These are phyloP conservation scores for Plenodomus biglobosus DNA, from an alignment of 2,329 filamentous ascomycete genomes.

Conservation along the genomic window DNA sequence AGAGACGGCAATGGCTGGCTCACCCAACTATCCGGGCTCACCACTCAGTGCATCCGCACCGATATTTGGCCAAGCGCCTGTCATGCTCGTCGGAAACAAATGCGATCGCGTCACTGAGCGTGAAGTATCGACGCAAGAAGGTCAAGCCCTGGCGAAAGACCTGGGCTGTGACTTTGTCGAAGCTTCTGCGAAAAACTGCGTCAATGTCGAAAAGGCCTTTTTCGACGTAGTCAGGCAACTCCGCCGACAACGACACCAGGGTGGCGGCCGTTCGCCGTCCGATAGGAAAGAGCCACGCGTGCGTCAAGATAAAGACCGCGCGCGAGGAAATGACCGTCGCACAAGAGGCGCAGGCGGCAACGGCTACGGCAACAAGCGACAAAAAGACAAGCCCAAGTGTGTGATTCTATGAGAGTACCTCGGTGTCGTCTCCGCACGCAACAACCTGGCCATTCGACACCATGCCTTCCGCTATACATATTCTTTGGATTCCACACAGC, in stretches of 20 bases:
- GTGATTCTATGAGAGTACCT: conserved; percentile 34
- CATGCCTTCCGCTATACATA: conserved; percentile 17
- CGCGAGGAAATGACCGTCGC: conserved; percentile 16
- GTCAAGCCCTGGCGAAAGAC: conserved; percentile 85
- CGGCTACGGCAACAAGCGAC: conserved; percentile 15
- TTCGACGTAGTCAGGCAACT: conserved; percentile 95
- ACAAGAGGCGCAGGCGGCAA: conserved; percentile 14
- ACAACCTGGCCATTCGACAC: conserved; percentile 4
- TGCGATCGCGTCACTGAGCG: conserved; percentile 94
- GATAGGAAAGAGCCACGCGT: conserved; percentile 19
- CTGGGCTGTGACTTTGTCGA: conserved; percentile 96
- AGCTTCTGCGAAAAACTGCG: conserved; percentile 95
- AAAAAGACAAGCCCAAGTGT: conserved; percentile 38
- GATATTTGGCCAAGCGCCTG: conserved; percentile 70
- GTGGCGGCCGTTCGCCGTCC: conserved; percentile 19
- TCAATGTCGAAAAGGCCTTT: conserved; percentile 98
- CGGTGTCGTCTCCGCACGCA: neutral
- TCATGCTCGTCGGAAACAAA: conserved; percentile 99
- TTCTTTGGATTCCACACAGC: conserved; percentile 24
- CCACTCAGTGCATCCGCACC: conserved; percentile 59
- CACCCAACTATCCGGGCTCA: conserved; percentile 75
- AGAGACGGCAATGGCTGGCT: conserved; percentile 74
- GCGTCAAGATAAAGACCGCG: conserved; percentile 22
- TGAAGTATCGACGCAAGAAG: conserved; percentile 95
- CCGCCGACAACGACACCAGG: conserved; percentile 71